Evolutionary conservation across 1,139 yeast species (phyloP).

Genomic region (Debaryomyces sp.): DNA sequence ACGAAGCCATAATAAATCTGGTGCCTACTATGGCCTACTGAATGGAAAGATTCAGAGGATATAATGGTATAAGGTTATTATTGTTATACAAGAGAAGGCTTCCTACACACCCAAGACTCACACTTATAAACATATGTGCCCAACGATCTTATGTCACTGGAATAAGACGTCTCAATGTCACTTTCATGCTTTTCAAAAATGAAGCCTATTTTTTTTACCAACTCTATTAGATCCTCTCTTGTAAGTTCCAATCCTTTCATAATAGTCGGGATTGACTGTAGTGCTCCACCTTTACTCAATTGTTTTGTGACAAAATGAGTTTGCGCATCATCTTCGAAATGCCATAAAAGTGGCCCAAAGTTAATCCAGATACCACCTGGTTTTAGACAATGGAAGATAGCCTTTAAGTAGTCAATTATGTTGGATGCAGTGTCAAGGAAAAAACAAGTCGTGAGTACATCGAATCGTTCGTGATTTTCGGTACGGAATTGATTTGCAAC

Average conservation of each 20-base stretch:
- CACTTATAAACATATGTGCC: slow-evolving; percentile 66
- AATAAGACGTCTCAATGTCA: slow-evolving; percentile 54
- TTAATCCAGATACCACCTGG: slow-evolving; percentile 75
- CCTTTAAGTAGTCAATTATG: slow-evolving; percentile 65
- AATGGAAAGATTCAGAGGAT: background rate
- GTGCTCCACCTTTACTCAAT: slow-evolving; percentile 27
- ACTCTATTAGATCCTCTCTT: slow-evolving; percentile 55
- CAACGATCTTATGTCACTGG: slow-evolving; percentile 54
- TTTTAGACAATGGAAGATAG: slow-evolving; percentile 56
- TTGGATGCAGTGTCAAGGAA: slow-evolving; percentile 82
- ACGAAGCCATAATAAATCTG: background rate
- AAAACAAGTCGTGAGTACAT: slow-evolving; percentile 69
- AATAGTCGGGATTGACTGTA: slow-evolving; percentile 28
- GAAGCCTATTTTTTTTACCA: slow-evolving; percentile 59
- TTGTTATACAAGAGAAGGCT: slow-evolving; percentile 12
- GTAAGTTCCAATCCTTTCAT: slow-evolving; percentile 66
- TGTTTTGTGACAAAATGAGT: slow-evolving; percentile 21
- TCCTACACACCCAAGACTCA: slow-evolving; percentile 70
- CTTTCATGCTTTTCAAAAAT: slow-evolving; percentile 46
- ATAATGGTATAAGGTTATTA: background rate
- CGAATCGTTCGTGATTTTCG: slow-evolving; percentile 41
- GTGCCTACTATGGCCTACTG: background rate
- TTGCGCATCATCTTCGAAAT: slow-evolving; percentile 62
- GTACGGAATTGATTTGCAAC: slow-evolving; percentile 45
- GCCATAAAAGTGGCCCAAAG: slow-evolving; percentile 88